Evolutionary conservation across 2,329 filamentous ascomycete genomes (phyloP), one percentile per base, ranked within the genome.

Genomic region (Metarhizium brunneum): DNA sequence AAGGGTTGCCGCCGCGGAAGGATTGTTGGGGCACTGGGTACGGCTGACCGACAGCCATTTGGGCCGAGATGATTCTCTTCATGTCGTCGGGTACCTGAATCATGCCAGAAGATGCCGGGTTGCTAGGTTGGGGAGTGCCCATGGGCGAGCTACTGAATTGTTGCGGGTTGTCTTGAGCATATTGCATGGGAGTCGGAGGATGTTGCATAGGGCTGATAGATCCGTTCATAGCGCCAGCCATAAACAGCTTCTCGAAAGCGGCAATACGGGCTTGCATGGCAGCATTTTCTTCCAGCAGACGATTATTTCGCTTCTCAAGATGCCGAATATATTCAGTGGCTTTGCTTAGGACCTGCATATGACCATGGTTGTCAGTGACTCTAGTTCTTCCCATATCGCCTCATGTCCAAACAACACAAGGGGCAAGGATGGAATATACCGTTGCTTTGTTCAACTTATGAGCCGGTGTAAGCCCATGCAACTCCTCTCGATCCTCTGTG

Each of bases 371-470:
- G 40, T 57, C 43, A 53, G 54, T 20, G 6, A 30, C 13, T 29
- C 30, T 29, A 25, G 8, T 29, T 38, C 14, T 48, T 48, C 13
- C 7, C 25, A 30, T 16, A 40, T 16, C 14, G 38, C 11, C 38
- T 40, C 10, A 40, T 14, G 11, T 16, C 11, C 38, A 16, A 35
- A 40, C 14, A 16, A 5, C 38, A 11, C 8, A 7, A 40, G 5
- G 11, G 16, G 6, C 20, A 47, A 47, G 14, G 38, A n/a, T 49
- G 3, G 25, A 32, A 61, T 69, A 45, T 71, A 85, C 90, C 2
- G 92, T 96, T n/a, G 92, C 92, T 71, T 97, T 97, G 76, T 97
- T 97, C 32, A 96, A 77, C 71, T 97, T 97, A 73, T 95, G 92
- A 6, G 91, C 90, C 1, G 91, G 88, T 2, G 90, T 87, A 53